Conservation (phyloP, 2,329 filamentous ascomycete genomes). For the Colletotrichum liriopes region DNA sequence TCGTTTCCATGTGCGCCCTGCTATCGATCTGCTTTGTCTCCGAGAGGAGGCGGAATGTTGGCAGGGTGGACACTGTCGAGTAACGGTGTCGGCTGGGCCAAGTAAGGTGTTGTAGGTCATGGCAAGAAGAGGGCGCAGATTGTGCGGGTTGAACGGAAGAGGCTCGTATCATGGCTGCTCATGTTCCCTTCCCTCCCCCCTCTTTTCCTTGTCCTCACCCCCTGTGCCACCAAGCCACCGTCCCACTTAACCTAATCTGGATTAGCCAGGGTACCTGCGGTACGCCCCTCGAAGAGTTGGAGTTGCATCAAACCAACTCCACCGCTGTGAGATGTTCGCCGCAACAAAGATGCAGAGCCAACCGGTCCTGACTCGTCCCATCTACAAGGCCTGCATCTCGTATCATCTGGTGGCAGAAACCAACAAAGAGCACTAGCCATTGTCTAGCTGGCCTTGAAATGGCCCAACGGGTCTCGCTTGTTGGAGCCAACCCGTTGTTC, state of each 20-base stretch:
- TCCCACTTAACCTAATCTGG: conserved; percentile 13
- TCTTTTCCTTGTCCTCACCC: neutral
- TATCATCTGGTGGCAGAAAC: conserved; percentile 13
- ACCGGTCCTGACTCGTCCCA: conserved; percentile 34
- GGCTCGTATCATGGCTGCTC: neutral
- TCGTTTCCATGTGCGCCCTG: conserved; percentile 6
- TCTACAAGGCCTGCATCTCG: conserved; percentile 23
- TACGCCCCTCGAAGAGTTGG: neutral
- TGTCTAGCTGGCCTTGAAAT: neutral
- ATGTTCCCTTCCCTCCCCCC: neutral
- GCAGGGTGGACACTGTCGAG: neutral
- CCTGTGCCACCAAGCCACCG: neutral
- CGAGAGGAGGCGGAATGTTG: neutral
- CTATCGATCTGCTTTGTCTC: neutral
- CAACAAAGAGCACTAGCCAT: conserved; percentile 23
- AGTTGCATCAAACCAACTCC: neutral
- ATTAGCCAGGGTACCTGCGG: neutral
- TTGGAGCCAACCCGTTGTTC: neutral
- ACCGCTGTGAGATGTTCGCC: neutral
- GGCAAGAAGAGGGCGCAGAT: neutral
- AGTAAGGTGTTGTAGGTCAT: neutral
- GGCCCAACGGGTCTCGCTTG: conserved; percentile 7
- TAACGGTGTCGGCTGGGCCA: neutral
- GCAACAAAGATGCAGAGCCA: conserved; percentile 7
- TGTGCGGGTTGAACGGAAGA: neutral